These are phyloP conservation scores for Cercophora newfieldiana DNA, from an alignment of 495 filamentous ascomycete genomes.

Conservation along the genomic window DNA sequence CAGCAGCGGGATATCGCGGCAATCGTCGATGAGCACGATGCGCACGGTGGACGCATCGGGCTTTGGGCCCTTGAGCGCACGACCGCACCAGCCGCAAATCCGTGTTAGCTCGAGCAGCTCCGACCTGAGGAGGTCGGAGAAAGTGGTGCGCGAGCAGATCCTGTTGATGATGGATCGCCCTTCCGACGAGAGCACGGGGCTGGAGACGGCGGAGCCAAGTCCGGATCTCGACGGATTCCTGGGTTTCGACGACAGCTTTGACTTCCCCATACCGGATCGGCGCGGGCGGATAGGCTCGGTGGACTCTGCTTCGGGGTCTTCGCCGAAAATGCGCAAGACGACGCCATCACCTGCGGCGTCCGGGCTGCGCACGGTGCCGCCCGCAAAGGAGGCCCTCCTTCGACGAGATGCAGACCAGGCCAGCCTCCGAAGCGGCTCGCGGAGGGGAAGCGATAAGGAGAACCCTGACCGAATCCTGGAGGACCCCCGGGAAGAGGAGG, in stretches of 20 bases:
- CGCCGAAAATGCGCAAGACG: slow-evolving; percentile 11
- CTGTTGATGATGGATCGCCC: slow-evolving; percentile 29
- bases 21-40: slow-evolving; percentile 35
- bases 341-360: background rate
- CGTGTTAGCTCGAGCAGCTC: slow-evolving; percentile 10
- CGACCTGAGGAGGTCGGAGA: slow-evolving; percentile 15
- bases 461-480: slow-evolving; percentile 26
- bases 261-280: slow-evolving; percentile 19
- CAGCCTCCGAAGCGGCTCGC: slow-evolving; percentile 9
- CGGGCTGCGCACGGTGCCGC: background rate
- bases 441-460: slow-evolving; percentile 14
- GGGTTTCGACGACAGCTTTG: slow-evolving; percentile 33
- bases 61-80: slow-evolving; percentile 19
- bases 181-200: slow-evolving; percentile 10
- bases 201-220: slow-evolving; percentile 39
- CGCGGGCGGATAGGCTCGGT: slow-evolving; percentile 14
- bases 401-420: slow-evolving; percentile 14
- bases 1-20: slow-evolving; percentile 31
- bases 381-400: background rate
- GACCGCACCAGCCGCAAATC: slow-evolving; percentile 23
- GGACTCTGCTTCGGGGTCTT: slow-evolving; percentile 12
- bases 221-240: slow-evolving; percentile 44
- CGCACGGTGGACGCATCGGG: slow-evolving; percentile 16
- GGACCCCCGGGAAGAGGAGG: slow-evolving; percentile 26
- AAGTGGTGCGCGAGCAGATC: slow-evolving; percentile 26